Evolutionary conservation across 1,139 yeast species (phyloP).

Genomic region (Pichia sp.): DNA sequence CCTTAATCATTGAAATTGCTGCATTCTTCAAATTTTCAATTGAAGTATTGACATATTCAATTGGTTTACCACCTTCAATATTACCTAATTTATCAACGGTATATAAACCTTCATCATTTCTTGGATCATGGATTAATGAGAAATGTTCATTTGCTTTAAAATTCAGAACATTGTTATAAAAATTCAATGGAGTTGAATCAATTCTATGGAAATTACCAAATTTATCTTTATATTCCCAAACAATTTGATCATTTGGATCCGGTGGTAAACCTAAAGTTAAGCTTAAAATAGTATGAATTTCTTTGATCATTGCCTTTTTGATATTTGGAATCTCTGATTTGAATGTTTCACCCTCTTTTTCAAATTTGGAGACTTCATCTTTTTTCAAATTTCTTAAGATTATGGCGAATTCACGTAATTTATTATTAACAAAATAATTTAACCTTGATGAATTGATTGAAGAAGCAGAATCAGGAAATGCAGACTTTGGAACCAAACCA

Average conservation of each 20-base stretch:
- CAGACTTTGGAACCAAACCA: slow-evolving; percentile 56
- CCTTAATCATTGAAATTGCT: slow-evolving; percentile 53
- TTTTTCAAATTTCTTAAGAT: slow-evolving; percentile 42
- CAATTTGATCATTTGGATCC: slow-evolving; percentile 45
- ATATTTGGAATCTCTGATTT: slow-evolving; percentile 25
- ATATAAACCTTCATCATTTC: slow-evolving; percentile 49
- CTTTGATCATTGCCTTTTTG: slow-evolving; percentile 45
- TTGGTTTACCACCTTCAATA: slow-evolving; percentile 53
- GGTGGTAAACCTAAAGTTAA: slow-evolving; percentile 61
- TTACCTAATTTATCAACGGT: slow-evolving; percentile 60
- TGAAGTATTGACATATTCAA: slow-evolving; percentile 56
- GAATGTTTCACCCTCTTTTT: slow-evolving; percentile 9
- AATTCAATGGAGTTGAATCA: slow-evolving; percentile 47
- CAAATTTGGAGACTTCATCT: slow-evolving; percentile 24
- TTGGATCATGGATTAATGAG: slow-evolving; percentile 59
- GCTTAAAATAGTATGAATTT: slow-evolving; percentile 48
- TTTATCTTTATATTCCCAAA: slow-evolving; percentile 59
- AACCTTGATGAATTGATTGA: slow-evolving; percentile 43
- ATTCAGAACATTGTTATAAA: slow-evolving; percentile 42
- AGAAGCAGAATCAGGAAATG: slow-evolving; percentile 57
- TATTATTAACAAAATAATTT: slow-evolving; percentile 49
- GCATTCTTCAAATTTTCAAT: slow-evolving; percentile 43
- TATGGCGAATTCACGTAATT: slow-evolving; percentile 55
- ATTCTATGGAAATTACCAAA: slow-evolving; percentile 42
- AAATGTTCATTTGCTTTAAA: slow-evolving; percentile 45